phyloP scores from a whole-genome alignment of 2,329 filamentous ascomycete genomes.

The Fusarium buharicum region DNA sequence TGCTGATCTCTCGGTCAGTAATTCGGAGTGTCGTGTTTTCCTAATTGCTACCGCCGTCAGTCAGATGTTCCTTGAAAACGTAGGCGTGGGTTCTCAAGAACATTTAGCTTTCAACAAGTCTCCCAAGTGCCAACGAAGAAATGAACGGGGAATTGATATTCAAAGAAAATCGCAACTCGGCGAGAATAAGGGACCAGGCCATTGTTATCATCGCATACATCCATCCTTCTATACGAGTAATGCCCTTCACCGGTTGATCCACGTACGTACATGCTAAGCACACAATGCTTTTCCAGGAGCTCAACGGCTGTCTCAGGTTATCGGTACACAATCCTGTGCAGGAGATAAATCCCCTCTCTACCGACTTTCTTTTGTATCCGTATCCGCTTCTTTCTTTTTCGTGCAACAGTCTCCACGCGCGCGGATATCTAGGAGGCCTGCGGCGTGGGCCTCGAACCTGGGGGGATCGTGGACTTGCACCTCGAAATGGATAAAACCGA shows the following conservation, averaged over 20 bases:
- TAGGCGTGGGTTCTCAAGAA: constrained; percentile 8
- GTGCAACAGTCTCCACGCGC: constrained; percentile 40
- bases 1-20: constrained; percentile 22
- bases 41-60: constrained; percentile 35
- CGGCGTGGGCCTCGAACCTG: constrained; percentile 25
- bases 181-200: constrained; percentile 11
- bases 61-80: constrained; percentile 20
- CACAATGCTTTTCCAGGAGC: constrained; percentile 37
- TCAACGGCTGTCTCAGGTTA: constrained; percentile 42
- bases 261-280: constrained; percentile 42
- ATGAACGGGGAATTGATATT: constrained; percentile 4
- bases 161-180: constrained; percentile 13
- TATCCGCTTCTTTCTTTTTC: constrained; percentile 29
- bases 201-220: constrained; percentile 31
- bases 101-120: constrained; percentile 5
- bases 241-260: constrained; percentile 32
- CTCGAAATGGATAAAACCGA: constrained; percentile 19
- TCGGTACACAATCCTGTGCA: constrained; percentile 39
- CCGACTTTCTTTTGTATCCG: constrained; percentile 23
- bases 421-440: constrained; percentile 25
- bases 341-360: constrained; percentile 25
- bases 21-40: constrained; percentile 18
- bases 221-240: constrained; percentile 26
- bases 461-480: constrained; percentile 19
- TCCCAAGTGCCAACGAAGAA: not conserved